phyloP scores from a whole-genome alignment of 129 eudicot genomes.

The Heracleum sosnowskyi region DNA sequence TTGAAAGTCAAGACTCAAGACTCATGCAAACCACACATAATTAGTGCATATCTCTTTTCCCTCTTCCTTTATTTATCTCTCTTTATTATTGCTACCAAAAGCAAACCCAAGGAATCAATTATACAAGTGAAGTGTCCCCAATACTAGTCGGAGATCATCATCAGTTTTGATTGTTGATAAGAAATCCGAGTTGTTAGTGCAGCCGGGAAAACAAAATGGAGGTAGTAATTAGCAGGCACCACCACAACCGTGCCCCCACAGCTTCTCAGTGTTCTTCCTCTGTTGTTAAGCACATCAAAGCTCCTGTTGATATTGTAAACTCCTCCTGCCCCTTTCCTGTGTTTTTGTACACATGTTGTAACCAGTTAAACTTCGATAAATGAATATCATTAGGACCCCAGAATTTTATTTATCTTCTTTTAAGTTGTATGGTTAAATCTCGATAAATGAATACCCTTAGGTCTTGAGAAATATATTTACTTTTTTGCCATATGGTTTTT shows the following conservation, averaged over 20 bases:
- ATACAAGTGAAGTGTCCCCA: neutral
- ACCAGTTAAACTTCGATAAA: no score
- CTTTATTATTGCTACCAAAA: neutral
- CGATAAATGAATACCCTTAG: no score
- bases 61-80: neutral
- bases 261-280: conserved; percentile 7
- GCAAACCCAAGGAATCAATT: neutral
- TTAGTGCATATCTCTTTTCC: neutral
- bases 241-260: neutral
- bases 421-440: no score
- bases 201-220: neutral
- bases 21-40: conserved; percentile 6
- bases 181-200: neutral
- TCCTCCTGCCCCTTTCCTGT: no score
- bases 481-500: no score
- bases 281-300: conserved; percentile 5
- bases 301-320: conserved; percentile 9
- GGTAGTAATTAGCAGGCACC: neutral
- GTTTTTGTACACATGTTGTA: no score
- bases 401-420: no score
- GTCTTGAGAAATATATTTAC: no score
- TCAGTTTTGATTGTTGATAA: neutral
- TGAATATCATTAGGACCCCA: no score
- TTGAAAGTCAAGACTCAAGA: conserved; percentile 8
- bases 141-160: no score